Evolutionary conservation across 1,284 basidiomycete species (phyloP), one percentile per base, ranked within the genome.

Genomic region (Tetrapyrgos nigripes): DNA sequence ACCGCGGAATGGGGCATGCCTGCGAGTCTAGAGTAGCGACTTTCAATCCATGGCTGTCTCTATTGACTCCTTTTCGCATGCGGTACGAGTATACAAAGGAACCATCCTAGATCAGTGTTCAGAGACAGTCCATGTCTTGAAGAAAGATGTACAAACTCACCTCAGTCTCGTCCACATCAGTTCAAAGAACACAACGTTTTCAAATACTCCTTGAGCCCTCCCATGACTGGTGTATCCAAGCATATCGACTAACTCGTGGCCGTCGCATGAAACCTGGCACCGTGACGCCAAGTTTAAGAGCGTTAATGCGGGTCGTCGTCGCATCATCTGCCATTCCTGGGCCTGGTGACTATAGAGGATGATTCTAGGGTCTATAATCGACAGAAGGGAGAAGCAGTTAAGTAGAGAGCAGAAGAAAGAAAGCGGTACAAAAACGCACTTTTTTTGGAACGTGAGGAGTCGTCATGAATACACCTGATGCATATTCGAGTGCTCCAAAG

Each of bases 241-340:
- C 84, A 98, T 88, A 63, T 93, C 89, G 1, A 90, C 89, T 13
- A 99, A 77, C 68, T 98, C 95, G 71, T 98, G 95, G 68, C 98
- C 97, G 74, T 99, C 97, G 11, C 97, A 98, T 2, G 97, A 97
- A 70, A 99, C 97, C 96, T 57, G 88, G 84, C 4, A 96, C 88
- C 0, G 95, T 96, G 2, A 97, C 99, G 19, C 97, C 97, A 64
- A 97, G 82, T 2, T 97, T 97, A 19, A 99, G 92, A 76, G 99
- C 97, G 70, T 98, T 96, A 92, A 98, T 96, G 64, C 97, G 95
- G 19, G 97, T 92, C 93, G 93, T 58, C 17, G n/a, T n/a, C n/a
- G n/a, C n/a, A n/a, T n/a, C n/a, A n/a, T n/a, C n/a, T n/a, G n/a
- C n/a, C n/a, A n/a, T n/a, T n/a, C n/a, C n/a, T n/a, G n/a, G n/a